Evolutionary conservation across 1,139 yeast genomes (phyloP).

Genomic region (Geotrichum phurueaensis): DNA sequence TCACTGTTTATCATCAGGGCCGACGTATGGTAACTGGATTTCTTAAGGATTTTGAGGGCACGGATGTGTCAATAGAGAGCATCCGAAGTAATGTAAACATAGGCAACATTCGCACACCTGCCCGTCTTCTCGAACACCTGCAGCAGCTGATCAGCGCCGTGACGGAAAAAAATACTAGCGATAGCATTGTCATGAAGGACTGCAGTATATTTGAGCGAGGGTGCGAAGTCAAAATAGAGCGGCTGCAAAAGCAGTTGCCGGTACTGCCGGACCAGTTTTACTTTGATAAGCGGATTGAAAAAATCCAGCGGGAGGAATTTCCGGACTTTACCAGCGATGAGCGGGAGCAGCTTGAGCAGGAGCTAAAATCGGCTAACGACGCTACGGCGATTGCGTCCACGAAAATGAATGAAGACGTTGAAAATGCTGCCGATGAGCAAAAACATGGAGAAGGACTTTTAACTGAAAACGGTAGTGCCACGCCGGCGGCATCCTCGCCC

Average conservation of each 20-base stretch:
- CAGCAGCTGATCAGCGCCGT: background rate
- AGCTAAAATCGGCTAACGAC: background rate
- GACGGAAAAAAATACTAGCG: background rate
- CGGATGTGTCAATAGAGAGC: slow-evolving; percentile 1
- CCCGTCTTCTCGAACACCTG: background rate
- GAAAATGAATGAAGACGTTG: background rate
- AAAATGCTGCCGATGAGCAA: background rate
- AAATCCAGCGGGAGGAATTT: background rate
- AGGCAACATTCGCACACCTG: background rate
- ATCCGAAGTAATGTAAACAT: background rate
- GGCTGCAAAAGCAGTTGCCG: background rate
- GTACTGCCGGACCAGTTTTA: background rate
- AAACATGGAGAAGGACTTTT: background rate
- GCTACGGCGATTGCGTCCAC: background rate
- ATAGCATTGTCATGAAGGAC: background rate
- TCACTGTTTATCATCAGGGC: slow-evolving; percentile 24
- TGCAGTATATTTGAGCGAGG: background rate
- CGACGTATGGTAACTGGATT: slow-evolving; percentile 40
- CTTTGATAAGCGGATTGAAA: background rate
- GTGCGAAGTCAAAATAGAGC: background rate
- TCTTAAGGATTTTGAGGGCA: slow-evolving; percentile 44
- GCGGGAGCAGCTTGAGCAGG: background rate
- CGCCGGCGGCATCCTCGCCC: background rate
- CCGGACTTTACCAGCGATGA: background rate
- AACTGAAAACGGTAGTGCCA: background rate